Base-by-base conservation (phyloP, 306 rosid genomes). In the Fragaria vesca region DNA sequence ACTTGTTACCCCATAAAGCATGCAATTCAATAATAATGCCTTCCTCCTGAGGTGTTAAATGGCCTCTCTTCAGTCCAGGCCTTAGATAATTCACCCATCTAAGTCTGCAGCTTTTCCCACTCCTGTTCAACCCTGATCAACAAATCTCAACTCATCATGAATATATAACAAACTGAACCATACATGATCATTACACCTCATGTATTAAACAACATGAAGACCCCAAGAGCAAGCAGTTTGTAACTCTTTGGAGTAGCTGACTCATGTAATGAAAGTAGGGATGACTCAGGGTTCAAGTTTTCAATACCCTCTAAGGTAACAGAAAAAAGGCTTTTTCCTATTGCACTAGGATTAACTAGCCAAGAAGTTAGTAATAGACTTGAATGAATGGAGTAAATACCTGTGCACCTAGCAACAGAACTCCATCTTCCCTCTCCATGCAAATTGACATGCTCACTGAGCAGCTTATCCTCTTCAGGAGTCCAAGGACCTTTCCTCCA, bases 401-500 rank as follows among this genome's bases (percentile, higher is more conserved):
- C 92, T 85, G 97, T 78, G 74, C 43, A 65, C 43, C 72, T 76
- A 4, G 92, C 71, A 34, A 91, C 92, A 28, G 74, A 83, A 47
- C 89, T 89, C 97, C 97, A 91, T 30, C 89, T 80, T 30, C 90
- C 88, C 54, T 89, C 91, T 13, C 92, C 97, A 85, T 88, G 79
- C 30, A 77, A 69, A 69, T 61, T 76, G 69, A 89, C 88, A 85
- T 88, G 82, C 67, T 83, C 85, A 79, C 46, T 63, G 10, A 91
- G 88, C 75, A 89, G 78, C 77, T 80, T 85, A 79, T 91, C 97
- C 75, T 91, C 97, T 79, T 91, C 91, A 72, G 82, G 83, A 82
- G 87, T 89, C 97, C 97, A 89, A 74, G 97, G 90, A 40, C 97
- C 97, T 82, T 88, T 91, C 89, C 47, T 89, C 91, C 91, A 90